phyloP scores from a whole-genome alignment of 176 grass and related monocot species.

The Tillandsia leiboldiana region DNA sequence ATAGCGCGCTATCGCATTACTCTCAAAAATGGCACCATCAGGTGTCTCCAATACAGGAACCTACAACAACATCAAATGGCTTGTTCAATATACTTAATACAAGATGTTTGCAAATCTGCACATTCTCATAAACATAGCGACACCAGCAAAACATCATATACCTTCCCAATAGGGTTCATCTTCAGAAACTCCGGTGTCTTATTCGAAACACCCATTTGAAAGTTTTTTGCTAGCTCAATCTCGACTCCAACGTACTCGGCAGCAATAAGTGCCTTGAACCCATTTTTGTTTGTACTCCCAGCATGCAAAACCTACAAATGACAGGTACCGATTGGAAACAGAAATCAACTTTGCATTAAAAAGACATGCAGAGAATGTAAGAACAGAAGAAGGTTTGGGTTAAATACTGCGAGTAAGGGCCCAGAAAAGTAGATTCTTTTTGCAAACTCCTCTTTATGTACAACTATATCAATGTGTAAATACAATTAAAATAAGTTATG shows the following conservation, averaged over 20 bases:
- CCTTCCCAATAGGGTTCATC: slow-evolving; percentile 85
- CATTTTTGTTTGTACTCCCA: slow-evolving; percentile 53
- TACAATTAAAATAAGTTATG: too few species aligned
- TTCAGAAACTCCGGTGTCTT: slow-evolving; percentile 64
- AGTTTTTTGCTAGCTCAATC: slow-evolving; percentile 56
- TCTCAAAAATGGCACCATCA: slow-evolving; percentile 70
- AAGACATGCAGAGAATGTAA: too few species aligned
- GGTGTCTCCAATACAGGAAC: slow-evolving; percentile 75
- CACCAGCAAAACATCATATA: not conserved
- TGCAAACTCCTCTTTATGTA: too few species aligned
- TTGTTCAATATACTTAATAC: not conserved
- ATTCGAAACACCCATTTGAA: slow-evolving; percentile 82
- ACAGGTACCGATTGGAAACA: not conserved
- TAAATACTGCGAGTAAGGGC: too few species aligned
- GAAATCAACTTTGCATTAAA: not conserved
- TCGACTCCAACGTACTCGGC: slow-evolving; percentile 55
- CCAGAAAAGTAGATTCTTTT: too few species aligned
- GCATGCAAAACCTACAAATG: slow-evolving; percentile 41
- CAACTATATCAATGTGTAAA: too few species aligned
- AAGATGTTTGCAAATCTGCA: not conserved
- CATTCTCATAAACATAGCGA: not conserved
- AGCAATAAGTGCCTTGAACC: slow-evolving; percentile 58
- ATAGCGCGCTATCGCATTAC: slow-evolving; percentile 74
- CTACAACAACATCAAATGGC: slow-evolving; percentile 1
- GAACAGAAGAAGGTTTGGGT: too few species aligned